Percentiles rank a stretch among this genome's conserved stretches.
phyloP scores from a whole-genome alignment of 768 basidiomycete species.

The Dioszegia aurantiaca region DNA sequence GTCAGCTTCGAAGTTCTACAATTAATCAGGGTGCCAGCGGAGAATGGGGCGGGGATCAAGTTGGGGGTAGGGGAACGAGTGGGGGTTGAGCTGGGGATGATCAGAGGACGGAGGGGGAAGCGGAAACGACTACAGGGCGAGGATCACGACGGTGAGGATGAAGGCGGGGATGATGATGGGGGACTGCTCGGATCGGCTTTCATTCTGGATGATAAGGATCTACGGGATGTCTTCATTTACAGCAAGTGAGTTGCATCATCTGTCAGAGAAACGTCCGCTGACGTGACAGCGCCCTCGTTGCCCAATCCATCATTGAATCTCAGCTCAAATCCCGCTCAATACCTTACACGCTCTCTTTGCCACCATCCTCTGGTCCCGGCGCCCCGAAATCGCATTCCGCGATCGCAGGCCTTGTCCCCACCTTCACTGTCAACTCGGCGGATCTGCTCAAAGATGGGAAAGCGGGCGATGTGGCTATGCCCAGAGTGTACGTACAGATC shows the following conservation, averaged over 20 bases:
- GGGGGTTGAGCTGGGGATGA: conserved; percentile 6
- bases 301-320: conserved; percentile 81
- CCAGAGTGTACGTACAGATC: conserved; percentile 82
- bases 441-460: conserved; percentile 78
- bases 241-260: conserved; percentile 63
- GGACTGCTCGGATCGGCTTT: conserved; percentile 54
- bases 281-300: conserved; percentile 70
- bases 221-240: conserved; percentile 75
- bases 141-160: not conserved
- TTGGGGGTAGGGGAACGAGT: conserved; percentile 34
- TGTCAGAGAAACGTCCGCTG: not conserved
- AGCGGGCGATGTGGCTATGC: conserved; percentile 87
- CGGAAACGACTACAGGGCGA: not conserved
- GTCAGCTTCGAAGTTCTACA: conserved; percentile 80
- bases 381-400: conserved; percentile 35
- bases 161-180: not conserved
- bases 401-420: conserved; percentile 67
- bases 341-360: conserved; percentile 71
- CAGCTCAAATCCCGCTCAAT: conserved; percentile 81
- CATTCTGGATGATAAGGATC: conserved; percentile 62
- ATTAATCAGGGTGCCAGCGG: conserved; percentile 23
- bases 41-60: conserved; percentile 32
- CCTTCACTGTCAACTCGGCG: conserved; percentile 74
- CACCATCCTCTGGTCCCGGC: conserved; percentile 53
- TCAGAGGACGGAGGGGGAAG: conserved; percentile 1